Evolutionary conservation across 1,284 basidiomycete genomes (phyloP), one percentile per base, ranked within the genome.

Genomic region (Austroboletus niveus): DNA sequence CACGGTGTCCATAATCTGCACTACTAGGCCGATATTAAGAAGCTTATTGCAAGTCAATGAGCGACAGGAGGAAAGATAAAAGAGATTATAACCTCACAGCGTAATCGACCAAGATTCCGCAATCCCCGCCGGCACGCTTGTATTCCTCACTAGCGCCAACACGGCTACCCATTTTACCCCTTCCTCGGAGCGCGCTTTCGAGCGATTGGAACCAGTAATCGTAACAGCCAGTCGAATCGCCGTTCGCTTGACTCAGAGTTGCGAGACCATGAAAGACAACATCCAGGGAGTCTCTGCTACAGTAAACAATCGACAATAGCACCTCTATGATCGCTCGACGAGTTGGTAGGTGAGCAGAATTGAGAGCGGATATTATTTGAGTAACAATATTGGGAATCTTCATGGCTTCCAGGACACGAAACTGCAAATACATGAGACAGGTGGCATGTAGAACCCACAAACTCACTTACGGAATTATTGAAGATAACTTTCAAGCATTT

Each of bases 81-180:
- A 43, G 39, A 14, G n/a, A 38, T 40, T 48, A 62, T 61, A 56
- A 59, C 75, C 86, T 67, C 61, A 95, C 89, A 64, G 88, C 87
- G 61, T 93, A 95, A 52, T 95, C 93, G 57, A 88, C 87, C 54
- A 94, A 70, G 40, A 79, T 82, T 36, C 76, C 80, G 55, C 88
- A 84, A 40, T 78, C 75, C 45, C 83, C 85, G 42, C 79, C 82
- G 42, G 77, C 75, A 47, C 81, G 84, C 64, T 80, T 84, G 53
- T 96, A 81, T 57, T 97, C 92, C 34, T 95, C 91, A 60, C 93
- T 95, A 9, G 93, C 92, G 3, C 97, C 96, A 8, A 99, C 96
- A 45, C 91, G 72, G 65, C 90, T 96, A 2, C 96, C 96, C 93
- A 98, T 96, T 68, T 87, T 89, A 1, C 97, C 96, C 53, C 94